Conservation (phyloP, 768 basidiomycete species). For the Tylopilus intermedius region DNA sequence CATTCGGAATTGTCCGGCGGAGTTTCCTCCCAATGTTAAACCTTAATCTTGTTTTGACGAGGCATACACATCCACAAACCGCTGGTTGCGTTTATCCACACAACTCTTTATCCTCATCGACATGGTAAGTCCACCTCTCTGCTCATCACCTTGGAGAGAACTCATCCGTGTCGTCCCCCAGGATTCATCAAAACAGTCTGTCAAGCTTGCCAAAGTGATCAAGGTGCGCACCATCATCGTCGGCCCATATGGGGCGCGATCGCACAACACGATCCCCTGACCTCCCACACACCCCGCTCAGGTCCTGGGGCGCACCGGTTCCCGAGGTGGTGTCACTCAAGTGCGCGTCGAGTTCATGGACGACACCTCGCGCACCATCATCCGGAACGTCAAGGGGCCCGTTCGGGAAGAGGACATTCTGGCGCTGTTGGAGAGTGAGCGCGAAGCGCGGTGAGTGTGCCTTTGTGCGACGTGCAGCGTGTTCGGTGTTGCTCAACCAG, state of each 20-base stretch:
- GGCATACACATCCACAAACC: slow-evolving; percentile 7
- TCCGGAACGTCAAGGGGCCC: slow-evolving; percentile 98
- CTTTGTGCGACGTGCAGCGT: too few relatives aligned
- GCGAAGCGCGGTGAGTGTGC: slow-evolving; percentile 88
- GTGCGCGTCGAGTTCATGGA: slow-evolving; percentile 99
- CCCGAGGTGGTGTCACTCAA: slow-evolving; percentile 98
- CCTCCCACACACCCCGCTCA: slow-evolving; percentile 25
- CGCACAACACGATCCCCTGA: neutral
- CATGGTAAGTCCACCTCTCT: slow-evolving; percentile 19
- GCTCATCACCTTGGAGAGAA: neutral
- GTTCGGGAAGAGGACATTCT: slow-evolving; percentile 95
- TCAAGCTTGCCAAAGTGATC: slow-evolving; percentile 96
- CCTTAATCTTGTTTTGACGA: slow-evolving; percentile 20
- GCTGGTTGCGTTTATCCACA: neutral
- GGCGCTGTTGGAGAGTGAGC: slow-evolving; percentile 94
- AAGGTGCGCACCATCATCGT: slow-evolving; percentile 46
- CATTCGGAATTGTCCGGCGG: slow-evolving; percentile 21
- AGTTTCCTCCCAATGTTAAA: slow-evolving; percentile 9
- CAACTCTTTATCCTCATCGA: slow-evolving; percentile 6
- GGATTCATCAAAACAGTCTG: slow-evolving; percentile 87
- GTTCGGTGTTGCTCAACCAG: neutral
- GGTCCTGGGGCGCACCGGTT: slow-evolving; percentile 98
- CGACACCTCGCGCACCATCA: slow-evolving; percentile 90
- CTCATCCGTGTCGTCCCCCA: slow-evolving; percentile 21
- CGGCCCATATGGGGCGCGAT: neutral